A percentile compares a stretch with the other conserved stretches of the same genome.
Evolutionary conservation across 495 filamentous ascomycete species (phyloP).

Genomic region (Saxophila tyrrhenica): DNA sequence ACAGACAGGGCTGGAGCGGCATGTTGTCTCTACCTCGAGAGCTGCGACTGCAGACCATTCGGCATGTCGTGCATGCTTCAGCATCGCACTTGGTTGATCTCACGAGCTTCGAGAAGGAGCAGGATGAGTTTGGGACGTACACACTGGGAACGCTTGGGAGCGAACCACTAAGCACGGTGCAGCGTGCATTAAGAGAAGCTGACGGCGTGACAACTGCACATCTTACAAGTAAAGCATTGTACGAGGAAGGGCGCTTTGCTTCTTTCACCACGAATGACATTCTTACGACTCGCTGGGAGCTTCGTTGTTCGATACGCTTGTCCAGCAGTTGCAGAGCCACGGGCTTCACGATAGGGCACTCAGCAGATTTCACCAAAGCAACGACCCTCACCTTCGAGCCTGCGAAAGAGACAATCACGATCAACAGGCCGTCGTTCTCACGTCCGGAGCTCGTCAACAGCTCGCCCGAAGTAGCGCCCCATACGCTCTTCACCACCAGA

Average conservation of each 20-base stretch:
- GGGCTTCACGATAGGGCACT: not conserved
- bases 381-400: not conserved
- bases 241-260: not conserved
- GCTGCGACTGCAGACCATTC: not conserved
- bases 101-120: not conserved
- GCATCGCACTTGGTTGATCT: not conserved
- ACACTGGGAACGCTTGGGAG: not conserved
- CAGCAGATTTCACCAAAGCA: not conserved
- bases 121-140: not conserved
- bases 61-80: not conserved
- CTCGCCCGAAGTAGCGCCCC: not conserved
- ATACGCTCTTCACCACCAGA: not conserved
- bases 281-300: not conserved
- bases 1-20: constrained; percentile 1
- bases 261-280: not conserved
- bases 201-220: not conserved
- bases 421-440: not conserved
- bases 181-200: not conserved
- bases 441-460: not conserved
- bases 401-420: not conserved
- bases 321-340: not conserved
- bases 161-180: not conserved
- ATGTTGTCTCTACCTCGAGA: constrained; percentile 1
- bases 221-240: not conserved
- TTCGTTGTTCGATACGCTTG: not conserved